A percentile compares a stretch with the other conserved stretches of the same genome.
phyloP scores from a whole-genome alignment of 768 basidiomycete species.

The Boletus coccyginus region DNA sequence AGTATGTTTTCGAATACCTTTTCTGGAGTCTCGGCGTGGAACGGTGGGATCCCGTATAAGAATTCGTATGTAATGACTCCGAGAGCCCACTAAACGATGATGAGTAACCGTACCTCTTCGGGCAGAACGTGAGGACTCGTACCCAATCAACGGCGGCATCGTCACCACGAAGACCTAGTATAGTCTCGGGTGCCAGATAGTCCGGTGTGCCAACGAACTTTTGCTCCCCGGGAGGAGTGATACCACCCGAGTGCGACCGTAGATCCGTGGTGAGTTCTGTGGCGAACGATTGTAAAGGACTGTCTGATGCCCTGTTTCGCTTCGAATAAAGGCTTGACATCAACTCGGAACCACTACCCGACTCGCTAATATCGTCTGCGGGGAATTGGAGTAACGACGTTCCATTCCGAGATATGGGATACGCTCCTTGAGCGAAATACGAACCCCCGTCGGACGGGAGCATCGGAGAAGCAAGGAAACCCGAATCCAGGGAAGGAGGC shows the following conservation, averaged over 20 bases:
- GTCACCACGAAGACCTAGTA: slow-evolving; percentile 92
- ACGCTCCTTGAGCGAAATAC: slow-evolving; percentile 74
- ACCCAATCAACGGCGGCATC: slow-evolving; percentile 98
- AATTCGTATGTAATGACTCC: slow-evolving; percentile 99
- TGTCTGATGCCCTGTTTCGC: slow-evolving; percentile 57
- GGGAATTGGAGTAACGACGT: slow-evolving; percentile 65
- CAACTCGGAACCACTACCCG: slow-evolving; percentile 80
- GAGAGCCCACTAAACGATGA: slow-evolving; percentile 80
- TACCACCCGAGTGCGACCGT: slow-evolving; percentile 60
- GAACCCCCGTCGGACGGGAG: slow-evolving; percentile 69
- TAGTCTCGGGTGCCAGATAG: slow-evolving; percentile 94
- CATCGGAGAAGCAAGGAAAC: slow-evolving; percentile 75
- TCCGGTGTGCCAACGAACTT: slow-evolving; percentile 98
- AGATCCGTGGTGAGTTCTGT: slow-evolving; percentile 81
- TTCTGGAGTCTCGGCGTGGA: slow-evolving; percentile 96
- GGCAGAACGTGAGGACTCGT: slow-evolving; percentile 28
- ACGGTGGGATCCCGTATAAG: slow-evolving; percentile 93
- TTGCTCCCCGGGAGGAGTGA: slow-evolving; percentile 79
- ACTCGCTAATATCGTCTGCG: slow-evolving; percentile 83
- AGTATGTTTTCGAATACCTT: slow-evolving; percentile 98
- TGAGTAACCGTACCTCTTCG: slow-evolving; percentile 11
- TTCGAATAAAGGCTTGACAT: slow-evolving; percentile 53
- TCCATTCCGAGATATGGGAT: slow-evolving; percentile 55
- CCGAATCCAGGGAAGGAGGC: slow-evolving; percentile 79
- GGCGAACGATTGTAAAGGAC: slow-evolving; percentile 84